Conservation (phyloP, 768 basidiomycete species). For the Rhizopogon vinicolor region DNA sequence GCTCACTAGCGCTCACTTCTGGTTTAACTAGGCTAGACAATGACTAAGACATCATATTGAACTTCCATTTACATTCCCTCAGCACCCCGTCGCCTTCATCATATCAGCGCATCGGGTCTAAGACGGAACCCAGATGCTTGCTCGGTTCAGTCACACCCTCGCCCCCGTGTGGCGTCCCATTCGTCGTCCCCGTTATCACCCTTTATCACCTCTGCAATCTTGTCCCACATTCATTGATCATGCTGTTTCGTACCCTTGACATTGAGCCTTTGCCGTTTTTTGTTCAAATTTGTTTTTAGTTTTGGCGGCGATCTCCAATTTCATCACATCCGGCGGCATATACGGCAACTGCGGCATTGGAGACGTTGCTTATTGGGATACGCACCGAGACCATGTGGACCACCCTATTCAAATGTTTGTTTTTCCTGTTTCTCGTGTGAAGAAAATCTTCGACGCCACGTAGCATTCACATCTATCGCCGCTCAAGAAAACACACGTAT, state of each 20-base stretch:
- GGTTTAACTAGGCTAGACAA: conserved; percentile 12
- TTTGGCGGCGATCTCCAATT: neutral
- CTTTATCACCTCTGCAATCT: conserved; percentile 16
- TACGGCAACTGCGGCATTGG: conserved; percentile 7
- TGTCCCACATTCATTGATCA: conserved; percentile 16
- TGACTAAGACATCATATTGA: conserved; percentile 18
- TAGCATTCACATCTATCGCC: conserved; percentile 32
- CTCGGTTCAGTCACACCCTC: conserved; percentile 19
- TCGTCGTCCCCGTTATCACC: conserved; percentile 13
- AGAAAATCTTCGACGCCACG: conserved; percentile 14
- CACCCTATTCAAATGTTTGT: conserved; percentile 17
- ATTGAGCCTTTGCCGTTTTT: conserved; percentile 1
- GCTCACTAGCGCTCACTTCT: conserved; percentile 2
- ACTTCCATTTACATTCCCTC: conserved; percentile 29
- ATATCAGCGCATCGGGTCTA: conserved; percentile 18
- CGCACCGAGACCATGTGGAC: conserved; percentile 3
- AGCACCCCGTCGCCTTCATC: conserved; percentile 6
- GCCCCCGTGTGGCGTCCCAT: conserved; percentile 12
- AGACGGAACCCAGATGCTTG: conserved; percentile 22
- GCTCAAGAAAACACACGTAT: conserved; percentile 15
- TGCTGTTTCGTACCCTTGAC: conserved; percentile 5
- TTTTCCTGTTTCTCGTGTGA: conserved; percentile 14
- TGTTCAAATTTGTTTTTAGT: neutral
- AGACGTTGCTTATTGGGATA: conserved; percentile 3
- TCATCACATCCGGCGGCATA: conserved; percentile 11